These are phyloP conservation scores for Alternaria gansuensis DNA, from an alignment of 2,329 filamentous ascomycete species.

Conservation along the genomic window DNA sequence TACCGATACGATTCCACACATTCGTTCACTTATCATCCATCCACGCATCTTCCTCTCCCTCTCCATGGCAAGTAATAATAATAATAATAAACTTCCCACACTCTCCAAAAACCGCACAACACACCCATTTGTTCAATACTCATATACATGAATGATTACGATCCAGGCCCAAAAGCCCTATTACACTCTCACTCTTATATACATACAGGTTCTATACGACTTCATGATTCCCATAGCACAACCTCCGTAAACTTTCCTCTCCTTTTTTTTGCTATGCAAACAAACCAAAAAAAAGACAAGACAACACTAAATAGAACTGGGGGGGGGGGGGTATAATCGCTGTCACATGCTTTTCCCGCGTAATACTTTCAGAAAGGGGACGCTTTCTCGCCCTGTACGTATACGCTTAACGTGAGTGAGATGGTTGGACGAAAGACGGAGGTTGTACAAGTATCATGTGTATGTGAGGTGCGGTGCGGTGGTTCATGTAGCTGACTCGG, in stretches of 20 bases:
- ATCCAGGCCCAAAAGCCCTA: not conserved
- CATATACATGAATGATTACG: not conserved
- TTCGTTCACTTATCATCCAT: too few relatives aligned
- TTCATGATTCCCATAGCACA: not conserved
- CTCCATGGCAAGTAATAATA: too few relatives aligned
- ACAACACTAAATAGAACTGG: not conserved
- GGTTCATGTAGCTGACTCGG: conserved; percentile 13
- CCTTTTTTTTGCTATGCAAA: not conserved
- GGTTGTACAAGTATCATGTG: not conserved
- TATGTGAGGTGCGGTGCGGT: too few relatives aligned
- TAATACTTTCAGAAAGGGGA: not conserved
- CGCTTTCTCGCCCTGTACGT: not conserved
- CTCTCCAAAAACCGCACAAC: too few relatives aligned
- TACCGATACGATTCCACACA: too few relatives aligned
- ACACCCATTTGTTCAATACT: not conserved
- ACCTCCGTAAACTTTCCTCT: not conserved
- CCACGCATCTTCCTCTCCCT: too few relatives aligned
- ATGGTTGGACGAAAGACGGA: not conserved
- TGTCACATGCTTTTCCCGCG: conserved; percentile 1
- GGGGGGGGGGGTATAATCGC: not conserved
- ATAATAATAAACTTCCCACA: too few relatives aligned
- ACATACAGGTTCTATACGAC: not conserved
- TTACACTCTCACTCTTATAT: not conserved
- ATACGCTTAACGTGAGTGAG: not conserved
- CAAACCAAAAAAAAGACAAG: not conserved